Conservation (phyloP, 495 filamentous ascomycete genomes). For the Glutinoglossum americanum region DNA sequence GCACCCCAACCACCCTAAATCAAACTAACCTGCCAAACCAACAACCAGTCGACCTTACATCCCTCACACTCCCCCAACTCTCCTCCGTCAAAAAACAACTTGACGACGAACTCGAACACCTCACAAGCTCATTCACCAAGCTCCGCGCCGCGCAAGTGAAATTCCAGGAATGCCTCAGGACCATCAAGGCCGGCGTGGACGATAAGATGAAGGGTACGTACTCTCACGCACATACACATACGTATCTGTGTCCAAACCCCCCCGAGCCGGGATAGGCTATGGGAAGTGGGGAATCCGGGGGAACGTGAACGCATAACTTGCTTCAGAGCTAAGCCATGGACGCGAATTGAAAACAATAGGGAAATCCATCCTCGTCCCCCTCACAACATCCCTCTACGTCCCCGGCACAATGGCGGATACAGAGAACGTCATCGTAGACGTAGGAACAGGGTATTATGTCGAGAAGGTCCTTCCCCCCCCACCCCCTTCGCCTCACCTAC, state of each 20-base stretch:
- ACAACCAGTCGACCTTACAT: background rate
- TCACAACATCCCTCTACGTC: conserved; percentile 87
- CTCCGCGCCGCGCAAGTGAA: conserved; percentile 73
- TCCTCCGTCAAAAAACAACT: conserved; percentile 75
- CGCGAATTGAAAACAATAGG: too few species aligned
- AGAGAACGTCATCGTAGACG: conserved; percentile 74
- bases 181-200: conserved; percentile 37
- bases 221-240: too few species aligned
- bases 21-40: background rate
- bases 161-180: conserved; percentile 71
- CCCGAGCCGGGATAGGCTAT: too few species aligned
- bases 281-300: background rate
- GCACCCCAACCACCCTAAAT: background rate
- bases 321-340: too few species aligned
- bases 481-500: too few species aligned
- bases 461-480: too few species aligned
- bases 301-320: too few species aligned
- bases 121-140: conserved; percentile 71
- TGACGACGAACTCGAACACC: conserved; percentile 82
- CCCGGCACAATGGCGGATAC: conserved; percentile 58
- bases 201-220: background rate
- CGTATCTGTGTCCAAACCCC: too few species aligned
- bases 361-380: conserved; percentile 62
- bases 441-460: conserved; percentile 90
- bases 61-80: conserved; percentile 21